These are phyloP conservation scores for Prunus yedoensis DNA, from an alignment of 331 rosid genomes.

Conservation along the genomic window DNA sequence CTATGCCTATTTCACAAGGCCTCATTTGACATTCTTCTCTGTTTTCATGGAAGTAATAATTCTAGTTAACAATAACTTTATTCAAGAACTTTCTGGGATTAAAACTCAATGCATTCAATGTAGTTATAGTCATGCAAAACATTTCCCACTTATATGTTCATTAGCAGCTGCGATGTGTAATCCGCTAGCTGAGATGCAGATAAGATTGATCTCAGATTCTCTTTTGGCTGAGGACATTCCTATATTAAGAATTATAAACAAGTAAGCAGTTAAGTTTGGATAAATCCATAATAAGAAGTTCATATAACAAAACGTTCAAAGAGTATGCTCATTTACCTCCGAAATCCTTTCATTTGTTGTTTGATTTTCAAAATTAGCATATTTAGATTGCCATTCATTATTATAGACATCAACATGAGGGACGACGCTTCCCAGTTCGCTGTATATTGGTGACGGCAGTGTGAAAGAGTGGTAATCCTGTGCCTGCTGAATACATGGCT, in stretches of 20 bases:
- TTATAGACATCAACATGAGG: neutral
- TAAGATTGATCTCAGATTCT: neutral
- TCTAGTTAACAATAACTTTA: neutral
- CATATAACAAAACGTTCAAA: neutral
- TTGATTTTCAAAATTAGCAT: constrained; percentile 1
- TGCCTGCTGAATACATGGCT: neutral
- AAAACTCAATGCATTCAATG: neutral
- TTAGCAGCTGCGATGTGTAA: neutral
- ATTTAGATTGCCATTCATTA: neutral
- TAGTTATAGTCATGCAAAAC: neutral
- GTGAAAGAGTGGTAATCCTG: neutral
- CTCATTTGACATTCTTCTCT: neutral
- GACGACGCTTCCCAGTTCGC: neutral
- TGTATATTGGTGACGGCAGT: constrained; percentile 1
- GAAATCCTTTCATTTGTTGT: no score
- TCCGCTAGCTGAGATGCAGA: neutral
- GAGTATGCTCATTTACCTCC: neutral
- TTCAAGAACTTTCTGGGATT: neutral
- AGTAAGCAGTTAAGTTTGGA: neutral
- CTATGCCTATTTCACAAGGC: neutral
- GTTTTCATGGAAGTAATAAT: neutral
- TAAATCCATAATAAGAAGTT: neutral
- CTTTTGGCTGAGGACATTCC: neutral
- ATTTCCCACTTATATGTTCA: neutral
- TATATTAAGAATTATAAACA: neutral